These are phyloP conservation scores for Seminavis robusta DNA, from an alignment of 108 stramenopile genomes.

Conservation along the genomic window DNA sequence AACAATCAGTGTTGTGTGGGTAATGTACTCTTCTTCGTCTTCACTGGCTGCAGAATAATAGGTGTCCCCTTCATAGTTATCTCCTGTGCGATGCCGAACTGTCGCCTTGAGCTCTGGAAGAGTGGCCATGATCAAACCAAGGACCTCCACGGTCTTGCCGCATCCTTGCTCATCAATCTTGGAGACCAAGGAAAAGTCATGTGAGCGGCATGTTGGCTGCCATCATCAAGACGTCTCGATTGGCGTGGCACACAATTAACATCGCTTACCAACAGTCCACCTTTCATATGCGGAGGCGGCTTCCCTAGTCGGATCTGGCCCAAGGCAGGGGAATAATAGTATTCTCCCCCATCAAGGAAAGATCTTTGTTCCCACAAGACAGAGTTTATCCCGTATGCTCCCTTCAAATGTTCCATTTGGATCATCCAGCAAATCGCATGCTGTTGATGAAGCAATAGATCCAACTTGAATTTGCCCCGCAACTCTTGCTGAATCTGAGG, in stretches of 20 bases:
- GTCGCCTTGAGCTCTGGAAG: conserved; percentile 19
- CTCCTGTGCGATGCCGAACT: too few relatives aligned
- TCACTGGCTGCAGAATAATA: background rate
- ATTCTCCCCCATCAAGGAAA: conserved; percentile 53
- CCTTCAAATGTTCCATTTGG: conserved; percentile 44
- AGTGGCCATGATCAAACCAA: conserved; percentile 32
- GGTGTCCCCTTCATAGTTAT: background rate
- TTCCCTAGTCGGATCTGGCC: conserved; percentile 60
- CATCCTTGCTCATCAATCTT: conserved; percentile 57
- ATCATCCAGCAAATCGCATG: conserved; percentile 79
- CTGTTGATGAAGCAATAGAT: conserved; percentile 63
- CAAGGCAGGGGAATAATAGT: conserved; percentile 65
- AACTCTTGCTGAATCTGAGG: conserved; percentile 3
- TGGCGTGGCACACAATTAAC: background rate
- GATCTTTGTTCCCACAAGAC: conserved; percentile 70
- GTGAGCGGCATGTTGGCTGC: background rate
- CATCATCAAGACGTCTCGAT: background rate
- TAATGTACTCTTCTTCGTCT: too few relatives aligned
- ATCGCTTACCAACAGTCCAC: conserved; percentile 43
- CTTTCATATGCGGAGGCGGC: conserved; percentile 45
- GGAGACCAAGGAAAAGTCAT: background rate
- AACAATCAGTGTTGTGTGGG: conserved; percentile 66
- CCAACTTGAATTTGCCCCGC: conserved; percentile 26
- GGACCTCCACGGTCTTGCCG: conserved; percentile 53
- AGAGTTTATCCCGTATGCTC: conserved; percentile 52